Conservation (phyloP, 345 rosid genomes). For the Gossypioides kirkii region DNA sequence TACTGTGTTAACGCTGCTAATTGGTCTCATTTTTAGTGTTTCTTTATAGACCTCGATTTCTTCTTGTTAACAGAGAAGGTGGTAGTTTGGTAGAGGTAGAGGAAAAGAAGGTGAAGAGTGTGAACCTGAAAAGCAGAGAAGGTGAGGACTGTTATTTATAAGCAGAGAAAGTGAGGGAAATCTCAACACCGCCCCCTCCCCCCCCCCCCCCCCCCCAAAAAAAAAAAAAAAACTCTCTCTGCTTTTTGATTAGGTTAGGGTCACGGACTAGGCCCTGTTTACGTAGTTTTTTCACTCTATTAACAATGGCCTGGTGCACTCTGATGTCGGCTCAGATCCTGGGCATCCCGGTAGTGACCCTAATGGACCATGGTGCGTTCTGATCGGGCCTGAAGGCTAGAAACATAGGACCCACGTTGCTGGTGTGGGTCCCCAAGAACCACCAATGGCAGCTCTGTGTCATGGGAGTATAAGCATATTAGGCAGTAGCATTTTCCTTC, state of each 20-base stretch:
- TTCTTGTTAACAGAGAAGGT: not conserved
- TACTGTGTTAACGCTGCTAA: slow-evolving; percentile 8
- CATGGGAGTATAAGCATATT: slow-evolving; percentile 9
- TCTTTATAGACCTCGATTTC: not conserved
- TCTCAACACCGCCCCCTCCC: too few relatives aligned
- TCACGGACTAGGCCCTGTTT: slow-evolving; percentile 27
- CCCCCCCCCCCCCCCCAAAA: too few relatives aligned
- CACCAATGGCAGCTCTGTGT: not conserved
- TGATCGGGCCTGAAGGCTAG: slow-evolving; percentile 1
- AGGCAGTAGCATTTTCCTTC: not conserved
- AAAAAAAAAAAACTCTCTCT: not conserved
- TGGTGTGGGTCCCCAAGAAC: slow-evolving; percentile 1
- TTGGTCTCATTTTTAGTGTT: slow-evolving; percentile 21
- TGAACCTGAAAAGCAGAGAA: slow-evolving; percentile 14
- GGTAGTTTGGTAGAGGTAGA: slow-evolving; percentile 2
- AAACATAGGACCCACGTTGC: not conserved
- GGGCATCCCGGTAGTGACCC: slow-evolving; percentile 8
- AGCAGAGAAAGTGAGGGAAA: not conserved
- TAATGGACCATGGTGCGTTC: not conserved
- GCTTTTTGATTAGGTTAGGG: not conserved
- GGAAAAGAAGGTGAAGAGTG: not conserved
- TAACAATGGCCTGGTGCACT: not conserved
- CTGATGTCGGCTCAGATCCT: slow-evolving; percentile 11
- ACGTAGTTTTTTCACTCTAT: not conserved
- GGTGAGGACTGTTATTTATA: slow-evolving; percentile 28